phyloP scores from a whole-genome alignment of 495 filamentous ascomycete species.

The Aspergillus asperescens region DNA sequence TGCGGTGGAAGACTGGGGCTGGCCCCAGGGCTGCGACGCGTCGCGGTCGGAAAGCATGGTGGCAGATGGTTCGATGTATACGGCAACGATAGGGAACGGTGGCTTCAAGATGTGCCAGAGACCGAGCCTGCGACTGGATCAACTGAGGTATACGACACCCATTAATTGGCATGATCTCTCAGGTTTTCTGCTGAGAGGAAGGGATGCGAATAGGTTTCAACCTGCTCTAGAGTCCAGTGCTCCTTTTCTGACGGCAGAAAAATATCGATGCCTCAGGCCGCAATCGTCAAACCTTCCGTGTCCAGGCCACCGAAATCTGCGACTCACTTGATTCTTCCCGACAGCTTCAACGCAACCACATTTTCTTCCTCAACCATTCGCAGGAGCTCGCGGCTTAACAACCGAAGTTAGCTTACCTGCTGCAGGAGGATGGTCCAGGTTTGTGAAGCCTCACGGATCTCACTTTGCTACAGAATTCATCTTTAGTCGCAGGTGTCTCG shows the following conservation, averaged over 20 bases:
- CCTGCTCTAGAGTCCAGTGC: neutral
- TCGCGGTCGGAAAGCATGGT: conserved; percentile 30
- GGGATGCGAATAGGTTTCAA: too few relatives aligned
- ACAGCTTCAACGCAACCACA: conserved; percentile 18
- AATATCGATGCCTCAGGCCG: conserved; percentile 15
- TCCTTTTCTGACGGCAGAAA: conserved; percentile 12
- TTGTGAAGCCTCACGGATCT: conserved; percentile 32
- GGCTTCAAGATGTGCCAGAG: neutral
- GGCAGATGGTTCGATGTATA: conserved; percentile 30
- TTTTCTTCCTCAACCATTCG: conserved; percentile 11
- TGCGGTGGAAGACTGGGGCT: conserved; percentile 7
- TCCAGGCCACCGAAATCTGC: conserved; percentile 43
- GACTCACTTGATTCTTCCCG: conserved; percentile 25
- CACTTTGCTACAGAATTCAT: conserved; percentile 25
- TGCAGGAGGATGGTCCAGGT: conserved; percentile 41
- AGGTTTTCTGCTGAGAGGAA: neutral
- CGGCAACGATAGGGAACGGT: conserved; percentile 16
- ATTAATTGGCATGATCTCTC: conserved; percentile 17
- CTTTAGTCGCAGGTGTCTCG: conserved; percentile 25
- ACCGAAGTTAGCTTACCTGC: conserved; percentile 27
- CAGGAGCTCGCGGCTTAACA: conserved; percentile 31
- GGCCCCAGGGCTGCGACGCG: conserved; percentile 17
- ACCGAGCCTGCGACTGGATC: conserved; percentile 4
- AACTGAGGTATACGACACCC: conserved; percentile 16
- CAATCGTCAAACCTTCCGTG: conserved; percentile 32